Percentiles rank a stretch among this genome's conserved stretches.
These are phyloP conservation scores for Paecilomyces sp. DNA, from an alignment of 2,329 filamentous ascomycete genomes.

Conservation along the genomic window DNA sequence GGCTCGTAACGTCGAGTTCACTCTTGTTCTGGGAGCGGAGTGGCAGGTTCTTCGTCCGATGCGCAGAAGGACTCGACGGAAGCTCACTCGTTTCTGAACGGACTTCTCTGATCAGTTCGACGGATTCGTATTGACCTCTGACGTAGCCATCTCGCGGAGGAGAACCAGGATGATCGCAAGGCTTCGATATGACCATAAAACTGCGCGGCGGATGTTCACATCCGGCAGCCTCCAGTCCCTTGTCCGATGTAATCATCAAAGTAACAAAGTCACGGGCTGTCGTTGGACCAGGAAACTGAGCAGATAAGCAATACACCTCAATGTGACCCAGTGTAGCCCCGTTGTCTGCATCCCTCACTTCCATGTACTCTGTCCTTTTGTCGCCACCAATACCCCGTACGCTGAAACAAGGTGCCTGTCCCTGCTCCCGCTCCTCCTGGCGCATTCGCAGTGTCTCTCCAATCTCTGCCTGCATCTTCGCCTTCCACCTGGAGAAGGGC, in stretches of 20 bases:
- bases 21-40: conserved; percentile 6
- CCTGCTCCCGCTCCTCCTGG: conserved; percentile 58
- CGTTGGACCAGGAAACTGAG: conserved; percentile 83
- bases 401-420: conserved; percentile 63
- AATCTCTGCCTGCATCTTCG: conserved; percentile 72
- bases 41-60: not conserved
- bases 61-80: not conserved
- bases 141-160: conserved; percentile 66
- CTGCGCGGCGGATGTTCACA: conserved; percentile 48
- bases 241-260: conserved; percentile 60
- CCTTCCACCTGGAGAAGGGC: conserved; percentile 69
- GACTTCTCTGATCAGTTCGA: conserved; percentile 84
- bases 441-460: conserved; percentile 66
- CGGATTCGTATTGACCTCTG: conserved; percentile 79
- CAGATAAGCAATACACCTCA: conserved; percentile 74
- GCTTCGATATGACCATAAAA: conserved; percentile 82
- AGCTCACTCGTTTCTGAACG: conserved; percentile 30
- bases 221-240: conserved; percentile 25
- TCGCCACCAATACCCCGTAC: conserved; percentile 84
- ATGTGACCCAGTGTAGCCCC: conserved; percentile 15
- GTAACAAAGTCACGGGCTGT: conserved; percentile 83
- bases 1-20: not conserved
- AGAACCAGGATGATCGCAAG: conserved; percentile 68
- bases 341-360: conserved; percentile 32
- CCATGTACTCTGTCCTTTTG: conserved; percentile 58